Evolutionary conservation across 208 protist species (phyloP), one percentile per base, ranked within the genome.

Genomic region (Crithidia fasciculata): DNA sequence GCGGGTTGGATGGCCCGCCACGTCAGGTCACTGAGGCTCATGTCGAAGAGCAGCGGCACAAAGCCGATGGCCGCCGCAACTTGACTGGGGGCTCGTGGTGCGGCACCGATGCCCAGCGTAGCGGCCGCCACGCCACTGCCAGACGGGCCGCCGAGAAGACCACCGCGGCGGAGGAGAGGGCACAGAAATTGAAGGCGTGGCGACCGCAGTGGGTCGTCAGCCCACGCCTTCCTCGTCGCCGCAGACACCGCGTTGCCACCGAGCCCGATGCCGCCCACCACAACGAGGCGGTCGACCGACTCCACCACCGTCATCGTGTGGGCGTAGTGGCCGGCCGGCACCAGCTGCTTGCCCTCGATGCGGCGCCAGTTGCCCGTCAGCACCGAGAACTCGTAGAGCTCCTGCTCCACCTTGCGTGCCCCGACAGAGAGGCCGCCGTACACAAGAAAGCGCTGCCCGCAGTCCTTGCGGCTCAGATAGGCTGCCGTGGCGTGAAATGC

Each of bases 331-430:
- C 89, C 92, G 10, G 87, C 83, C 8, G 89, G 85, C n/a, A 87
- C 77, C 59, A 87, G 85, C 74, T 91, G 81, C 59, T 68, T 73
- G n/a, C 92, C 88, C 58, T 96, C 92, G 37, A 96, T 37, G 16
- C 92, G 85, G 28, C 86, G 78, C 89, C 92, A 96, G 65, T 70
- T 78, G 5, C 88, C 85, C n/a, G 82, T 91, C 43, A 94, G 67
- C 0, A 96, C 63, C 6, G 85, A 89, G 64, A 94, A 96, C 80
- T 96, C 92, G 78, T 96, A 96, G 37, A 96, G 59, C 82, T 96
- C 91, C 50, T 83, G 85, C 66, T 94, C 86, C 8, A 89, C 74
- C 53, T 55, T 47, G 7, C 53, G 50, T 6, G 52, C 53, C 2
- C 66, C 72, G 49, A 83, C 16, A 49, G 75, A 77, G 40, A 91